These are phyloP conservation scores for Chlorociboria aeruginascens DNA, from an alignment of 495 filamentous ascomycete genomes.

Conservation along the genomic window DNA sequence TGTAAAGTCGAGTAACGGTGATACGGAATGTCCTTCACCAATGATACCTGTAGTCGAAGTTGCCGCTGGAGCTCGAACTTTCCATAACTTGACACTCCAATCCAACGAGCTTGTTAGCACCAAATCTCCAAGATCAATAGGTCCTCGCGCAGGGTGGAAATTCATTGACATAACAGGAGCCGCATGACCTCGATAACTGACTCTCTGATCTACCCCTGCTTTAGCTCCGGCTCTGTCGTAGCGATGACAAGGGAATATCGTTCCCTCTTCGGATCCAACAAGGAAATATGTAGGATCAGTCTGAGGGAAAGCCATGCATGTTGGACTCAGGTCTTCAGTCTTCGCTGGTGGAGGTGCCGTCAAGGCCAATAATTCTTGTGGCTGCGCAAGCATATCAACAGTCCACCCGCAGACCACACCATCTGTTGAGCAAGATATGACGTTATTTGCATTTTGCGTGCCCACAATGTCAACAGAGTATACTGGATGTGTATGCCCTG, in stretches of 20 bases:
- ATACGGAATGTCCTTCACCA: conserved; percentile 32
- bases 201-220: conserved; percentile 77
- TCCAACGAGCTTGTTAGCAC: conserved; percentile 78
- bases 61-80: conserved; percentile 66
- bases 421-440: conserved; percentile 90
- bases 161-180: conserved; percentile 92
- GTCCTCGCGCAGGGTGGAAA: conserved; percentile 85
- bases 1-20: conserved; percentile 75
- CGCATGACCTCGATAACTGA: conserved; percentile 76
- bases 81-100: conserved; percentile 97
- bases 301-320: conserved; percentile 91
- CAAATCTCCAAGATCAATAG: conserved; percentile 89
- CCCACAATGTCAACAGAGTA: conserved; percentile 93
- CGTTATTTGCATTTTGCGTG: conserved; percentile 97
- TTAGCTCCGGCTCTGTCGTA: conserved; percentile 96
- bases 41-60: conserved; percentile 38
- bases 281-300: conserved; percentile 96
- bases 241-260: conserved; percentile 89
- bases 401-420: conserved; percentile 95
- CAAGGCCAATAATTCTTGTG: conserved; percentile 83
- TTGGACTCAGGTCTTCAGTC: conserved; percentile 89
- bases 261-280: conserved; percentile 89
- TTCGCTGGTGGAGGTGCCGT: conserved; percentile 76
- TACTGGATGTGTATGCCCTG: conserved; percentile 89
- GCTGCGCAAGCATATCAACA: conserved; percentile 91